phyloP scores from a whole-genome alignment of 805 yeast species.

The Saccharomycopsis sp. region DNA sequence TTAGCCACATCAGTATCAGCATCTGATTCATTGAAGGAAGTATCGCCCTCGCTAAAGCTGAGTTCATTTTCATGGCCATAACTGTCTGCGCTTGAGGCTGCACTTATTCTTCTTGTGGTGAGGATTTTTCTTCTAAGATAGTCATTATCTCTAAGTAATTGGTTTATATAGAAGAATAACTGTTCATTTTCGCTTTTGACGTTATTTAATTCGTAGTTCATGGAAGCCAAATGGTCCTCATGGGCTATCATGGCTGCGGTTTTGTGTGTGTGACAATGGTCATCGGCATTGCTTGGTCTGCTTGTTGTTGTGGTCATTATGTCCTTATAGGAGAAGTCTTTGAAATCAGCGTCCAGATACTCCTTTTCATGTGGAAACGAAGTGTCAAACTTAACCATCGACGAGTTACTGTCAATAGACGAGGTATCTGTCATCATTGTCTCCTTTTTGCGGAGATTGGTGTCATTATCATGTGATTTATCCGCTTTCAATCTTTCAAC shows the following conservation, averaged over 20 bases:
- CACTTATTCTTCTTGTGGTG: not conserved
- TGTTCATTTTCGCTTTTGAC: conserved; percentile 16
- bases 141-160: conserved; percentile 16
- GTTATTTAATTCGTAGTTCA: conserved; percentile 11
- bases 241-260: not conserved
- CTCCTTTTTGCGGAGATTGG: not conserved
- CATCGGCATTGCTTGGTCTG: not conserved
- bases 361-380: not conserved
- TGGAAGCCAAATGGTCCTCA: not conserved
- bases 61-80: not conserved
- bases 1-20: not conserved
- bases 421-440: not conserved
- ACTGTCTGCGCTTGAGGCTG: not conserved
- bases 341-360: not conserved
- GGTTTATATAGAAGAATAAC: conserved; percentile 15
- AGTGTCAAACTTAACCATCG: not conserved
- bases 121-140: conserved; percentile 1
- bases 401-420: not conserved
- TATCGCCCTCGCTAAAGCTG: not conserved
- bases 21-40: not conserved
- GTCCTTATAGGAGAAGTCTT: not conserved
- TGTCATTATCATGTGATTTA: not conserved
- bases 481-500: not conserved
- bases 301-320: not conserved
- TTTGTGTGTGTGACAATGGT: not conserved